Conservation (phyloP, 2,329 filamentous ascomycete genomes). For the Penicillium sp. region DNA sequence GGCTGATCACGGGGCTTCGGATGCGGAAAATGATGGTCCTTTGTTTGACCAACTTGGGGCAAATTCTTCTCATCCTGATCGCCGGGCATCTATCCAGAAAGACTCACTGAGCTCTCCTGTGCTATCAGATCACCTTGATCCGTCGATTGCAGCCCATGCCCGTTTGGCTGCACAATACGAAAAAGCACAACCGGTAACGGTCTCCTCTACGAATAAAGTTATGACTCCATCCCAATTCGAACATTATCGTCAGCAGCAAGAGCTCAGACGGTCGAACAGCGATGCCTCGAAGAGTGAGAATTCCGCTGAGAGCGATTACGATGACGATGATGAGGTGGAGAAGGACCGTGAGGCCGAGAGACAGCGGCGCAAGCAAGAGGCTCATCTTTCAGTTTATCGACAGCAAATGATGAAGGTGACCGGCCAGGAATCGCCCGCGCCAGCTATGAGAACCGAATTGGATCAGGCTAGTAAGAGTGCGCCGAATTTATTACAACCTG, state of each 20-base stretch:
- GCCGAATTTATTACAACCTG: constrained; percentile 57
- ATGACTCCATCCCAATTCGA: constrained; percentile 89
- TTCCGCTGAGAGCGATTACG: constrained; percentile 43
- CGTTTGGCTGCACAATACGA: constrained; percentile 40
- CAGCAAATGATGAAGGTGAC: constrained; percentile 97
- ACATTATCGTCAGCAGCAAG: constrained; percentile 58
- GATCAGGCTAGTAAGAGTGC: constrained; percentile 54
- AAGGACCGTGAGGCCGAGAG: constrained; percentile 65
- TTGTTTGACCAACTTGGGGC: constrained; percentile 19
- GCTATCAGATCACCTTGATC: no score
- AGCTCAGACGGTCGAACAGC: constrained; percentile 57
- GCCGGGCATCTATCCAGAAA: no score
- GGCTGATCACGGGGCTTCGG: no score
- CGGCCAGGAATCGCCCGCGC: constrained; percentile 55
- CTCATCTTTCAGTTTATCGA: constrained; percentile 77
- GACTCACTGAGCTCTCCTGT: no score
- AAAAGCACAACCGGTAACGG: no score
- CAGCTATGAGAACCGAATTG: constrained; percentile 47
- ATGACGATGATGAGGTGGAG: constrained; percentile 71
- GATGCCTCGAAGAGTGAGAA: no score
- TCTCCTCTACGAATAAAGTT: constrained; percentile 69
- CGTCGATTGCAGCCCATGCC: constrained; percentile 37
- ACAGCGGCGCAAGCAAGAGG: constrained; percentile 78
- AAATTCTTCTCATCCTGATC: no score
- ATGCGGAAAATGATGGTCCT: no score